Evolutionary conservation across 257 asterid genomes (phyloP).

Genomic region (Hygrophila difformis): DNA sequence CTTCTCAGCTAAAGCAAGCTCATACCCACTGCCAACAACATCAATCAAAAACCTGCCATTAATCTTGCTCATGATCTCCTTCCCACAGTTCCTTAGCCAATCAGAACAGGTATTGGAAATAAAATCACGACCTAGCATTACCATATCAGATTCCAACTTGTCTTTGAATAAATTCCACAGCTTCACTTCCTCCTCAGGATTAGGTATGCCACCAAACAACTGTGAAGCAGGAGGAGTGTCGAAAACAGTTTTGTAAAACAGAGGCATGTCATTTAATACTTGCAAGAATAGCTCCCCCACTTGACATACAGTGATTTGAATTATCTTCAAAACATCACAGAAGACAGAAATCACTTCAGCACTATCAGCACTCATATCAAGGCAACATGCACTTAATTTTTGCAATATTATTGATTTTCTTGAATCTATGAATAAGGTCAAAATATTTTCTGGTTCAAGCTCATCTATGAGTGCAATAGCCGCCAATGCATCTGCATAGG

Average conservation of each 20-base stretch:
- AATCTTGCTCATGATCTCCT: constrained; percentile 69
- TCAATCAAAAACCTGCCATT: constrained; percentile 75
- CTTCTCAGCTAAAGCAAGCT: constrained; percentile 87
- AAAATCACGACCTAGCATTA: constrained; percentile 54
- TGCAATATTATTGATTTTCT: constrained; percentile 69
- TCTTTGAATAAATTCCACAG: constrained; percentile 86
- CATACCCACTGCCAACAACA: constrained; percentile 75
- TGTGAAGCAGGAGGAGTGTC: constrained; percentile 97
- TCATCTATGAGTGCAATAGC: constrained; percentile 85
- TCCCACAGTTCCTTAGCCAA: constrained; percentile 92
- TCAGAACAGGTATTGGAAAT: constrained; percentile 80
- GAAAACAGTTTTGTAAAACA: constrained; percentile 76
- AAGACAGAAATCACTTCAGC: constrained; percentile 72
- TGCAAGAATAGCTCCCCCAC: constrained; percentile 93
- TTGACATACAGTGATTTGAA: constrained; percentile 87
- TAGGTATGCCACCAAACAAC: constrained; percentile 94
- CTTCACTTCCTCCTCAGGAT: constrained; percentile 88
- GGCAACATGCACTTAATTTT: constrained; percentile 63
- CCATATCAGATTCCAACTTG: constrained; percentile 70
- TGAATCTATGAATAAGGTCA: constrained; percentile 70
- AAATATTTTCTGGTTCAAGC: constrained; percentile 71
- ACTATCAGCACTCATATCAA: constrained; percentile 48
- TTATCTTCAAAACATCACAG: constrained; percentile 75
- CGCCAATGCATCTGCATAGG: constrained; percentile 90
- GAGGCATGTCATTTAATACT: constrained; percentile 86